phyloP scores from a whole-genome alignment of 495 filamentous ascomycete species.

The Parachaetomium inaequale region DNA sequence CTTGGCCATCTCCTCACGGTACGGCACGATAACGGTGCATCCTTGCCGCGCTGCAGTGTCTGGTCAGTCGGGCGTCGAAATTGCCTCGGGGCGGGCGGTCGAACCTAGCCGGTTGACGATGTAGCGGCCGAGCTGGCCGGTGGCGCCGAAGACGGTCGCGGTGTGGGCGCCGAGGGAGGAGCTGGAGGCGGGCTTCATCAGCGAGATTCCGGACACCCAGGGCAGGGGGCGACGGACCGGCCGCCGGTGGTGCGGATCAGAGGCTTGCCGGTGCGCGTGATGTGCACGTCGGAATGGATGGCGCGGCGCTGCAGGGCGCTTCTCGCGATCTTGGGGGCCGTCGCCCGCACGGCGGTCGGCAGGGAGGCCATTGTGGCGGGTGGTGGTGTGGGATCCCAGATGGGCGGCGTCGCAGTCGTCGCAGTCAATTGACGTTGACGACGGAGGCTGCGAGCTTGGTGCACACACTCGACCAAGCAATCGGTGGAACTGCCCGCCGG shows the following conservation, averaged over 20 bases:
- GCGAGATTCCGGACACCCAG: slow-evolving; percentile 56
- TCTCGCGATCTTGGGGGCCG: slow-evolving; percentile 29
- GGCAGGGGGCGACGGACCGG: slow-evolving; percentile 60
- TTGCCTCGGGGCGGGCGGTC: slow-evolving; percentile 25
- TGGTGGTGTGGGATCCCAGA: slow-evolving; percentile 32
- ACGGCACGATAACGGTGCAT: slow-evolving; percentile 91
- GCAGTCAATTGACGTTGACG: slow-evolving; percentile 34
- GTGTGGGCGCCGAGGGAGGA: slow-evolving; percentile 69
- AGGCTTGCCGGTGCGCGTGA: slow-evolving; percentile 83
- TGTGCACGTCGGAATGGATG: slow-evolving; percentile 69
- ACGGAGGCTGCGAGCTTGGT: slow-evolving; percentile 24
- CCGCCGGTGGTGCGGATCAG: slow-evolving; percentile 78
- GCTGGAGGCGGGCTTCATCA: slow-evolving; percentile 25
- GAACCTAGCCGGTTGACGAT: slow-evolving; percentile 94
- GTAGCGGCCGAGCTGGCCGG: slow-evolving; percentile 92
- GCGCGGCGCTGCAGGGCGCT: slow-evolving; percentile 42
- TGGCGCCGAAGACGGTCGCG: slow-evolving; percentile 96
- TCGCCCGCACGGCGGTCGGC: slow-evolving; percentile 47
- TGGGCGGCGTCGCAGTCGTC: slow-evolving; percentile 26
- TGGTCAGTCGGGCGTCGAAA: slow-evolving; percentile 25
- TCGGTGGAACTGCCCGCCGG: slow-evolving; percentile 12
- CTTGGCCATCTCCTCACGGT: slow-evolving; percentile 96
- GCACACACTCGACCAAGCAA: slow-evolving; percentile 20
- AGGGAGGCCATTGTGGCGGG: slow-evolving; percentile 47
- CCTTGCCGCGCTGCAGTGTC: slow-evolving; percentile 68